A percentile compares a stretch with the other conserved stretches of the same genome.
Evolutionary conservation across 345 rosid species (phyloP).

Genomic region (Eucalyptus pauciflora): DNA sequence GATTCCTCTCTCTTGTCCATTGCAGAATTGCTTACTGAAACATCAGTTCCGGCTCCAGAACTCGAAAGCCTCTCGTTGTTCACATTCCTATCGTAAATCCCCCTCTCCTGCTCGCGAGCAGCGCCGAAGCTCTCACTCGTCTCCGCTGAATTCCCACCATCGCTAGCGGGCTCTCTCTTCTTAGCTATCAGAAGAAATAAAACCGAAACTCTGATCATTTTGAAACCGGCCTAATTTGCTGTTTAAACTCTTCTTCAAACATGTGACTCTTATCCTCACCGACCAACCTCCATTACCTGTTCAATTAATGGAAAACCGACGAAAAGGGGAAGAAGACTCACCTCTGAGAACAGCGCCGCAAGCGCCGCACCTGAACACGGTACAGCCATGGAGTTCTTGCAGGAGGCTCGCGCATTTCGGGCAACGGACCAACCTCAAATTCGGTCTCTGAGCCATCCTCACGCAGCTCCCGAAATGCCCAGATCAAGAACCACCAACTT

Average conservation of each 20-base stretch:
- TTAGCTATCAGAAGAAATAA: neutral
- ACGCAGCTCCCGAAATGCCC: neutral
- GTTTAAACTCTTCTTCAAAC: neutral
- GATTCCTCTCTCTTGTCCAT: neutral
- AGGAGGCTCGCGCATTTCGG: constrained; percentile 22
- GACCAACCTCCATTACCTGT: neutral
- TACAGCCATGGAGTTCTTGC: constrained; percentile 10
- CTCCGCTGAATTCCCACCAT: neutral
- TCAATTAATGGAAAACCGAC: neutral
- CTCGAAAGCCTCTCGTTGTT: neutral
- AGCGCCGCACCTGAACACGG: constrained; percentile 18
- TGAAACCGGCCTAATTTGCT: neutral
- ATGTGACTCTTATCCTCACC: neutral
- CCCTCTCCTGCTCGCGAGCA: neutral
- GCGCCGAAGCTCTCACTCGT: neutral
- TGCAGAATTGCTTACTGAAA: neutral
- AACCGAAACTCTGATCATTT: neutral
- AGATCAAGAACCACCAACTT: neutral
- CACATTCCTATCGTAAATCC: neutral
- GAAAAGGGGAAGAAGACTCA: neutral
- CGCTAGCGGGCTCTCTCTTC: neutral
- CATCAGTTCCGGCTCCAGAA: neutral
- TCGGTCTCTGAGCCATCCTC: neutral
- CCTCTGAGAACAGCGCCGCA: constrained; percentile 28
- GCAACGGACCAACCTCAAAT: neutral